Percentiles rank a stretch among this genome's conserved stretches.
phyloP scores from a whole-genome alignment of 1,284 basidiomycete species.

The Ceratobasidium sp. region DNA sequence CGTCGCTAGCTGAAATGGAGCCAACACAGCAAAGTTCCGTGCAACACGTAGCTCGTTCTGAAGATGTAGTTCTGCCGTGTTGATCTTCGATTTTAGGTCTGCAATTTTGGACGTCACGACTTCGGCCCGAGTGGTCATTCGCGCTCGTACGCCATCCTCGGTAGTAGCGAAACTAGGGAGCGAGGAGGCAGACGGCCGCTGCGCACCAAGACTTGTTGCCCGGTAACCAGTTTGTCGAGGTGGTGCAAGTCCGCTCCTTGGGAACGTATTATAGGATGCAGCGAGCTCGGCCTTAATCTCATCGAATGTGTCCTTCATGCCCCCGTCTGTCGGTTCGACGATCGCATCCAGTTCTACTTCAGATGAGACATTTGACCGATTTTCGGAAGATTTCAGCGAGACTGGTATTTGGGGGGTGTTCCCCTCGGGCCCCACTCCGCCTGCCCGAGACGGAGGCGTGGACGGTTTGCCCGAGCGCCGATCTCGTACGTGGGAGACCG shows the following conservation, averaged over 20 bases:
- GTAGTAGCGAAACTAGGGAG: not conserved
- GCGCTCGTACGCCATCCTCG: slow-evolving; percentile 7
- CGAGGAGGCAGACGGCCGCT: not conserved
- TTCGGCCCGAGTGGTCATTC: slow-evolving; percentile 60
- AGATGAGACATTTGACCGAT: slow-evolving; percentile 62
- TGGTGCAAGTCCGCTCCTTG: slow-evolving; percentile 35
- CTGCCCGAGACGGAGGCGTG: slow-evolving; percentile 20
- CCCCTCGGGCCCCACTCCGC: not conserved
- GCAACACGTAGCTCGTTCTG: slow-evolving; percentile 76
- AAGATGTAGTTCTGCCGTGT: slow-evolving; percentile 69
- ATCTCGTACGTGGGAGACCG: slow-evolving; percentile 70
- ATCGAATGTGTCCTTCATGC: slow-evolving; percentile 79
- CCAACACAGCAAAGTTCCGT: slow-evolving; percentile 84
- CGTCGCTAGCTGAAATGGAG: slow-evolving; percentile 86
- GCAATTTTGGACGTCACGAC: slow-evolving; percentile 71
- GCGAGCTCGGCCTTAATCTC: slow-evolving; percentile 86
- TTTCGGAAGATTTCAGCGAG: slow-evolving; percentile 43
- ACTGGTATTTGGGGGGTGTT: not conserved
- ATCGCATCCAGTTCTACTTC: slow-evolving; percentile 53
- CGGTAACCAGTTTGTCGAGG: slow-evolving; percentile 22
- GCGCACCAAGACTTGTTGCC: slow-evolving; percentile 9
- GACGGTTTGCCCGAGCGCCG: slow-evolving; percentile 29
- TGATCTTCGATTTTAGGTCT: slow-evolving; percentile 70
- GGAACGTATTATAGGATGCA: slow-evolving; percentile 51
- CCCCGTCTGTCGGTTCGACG: slow-evolving; percentile 52